Base-by-base conservation (phyloP, 1,139 yeast genomes). In the Hemisphaericaspora xylofermentans region DNA sequence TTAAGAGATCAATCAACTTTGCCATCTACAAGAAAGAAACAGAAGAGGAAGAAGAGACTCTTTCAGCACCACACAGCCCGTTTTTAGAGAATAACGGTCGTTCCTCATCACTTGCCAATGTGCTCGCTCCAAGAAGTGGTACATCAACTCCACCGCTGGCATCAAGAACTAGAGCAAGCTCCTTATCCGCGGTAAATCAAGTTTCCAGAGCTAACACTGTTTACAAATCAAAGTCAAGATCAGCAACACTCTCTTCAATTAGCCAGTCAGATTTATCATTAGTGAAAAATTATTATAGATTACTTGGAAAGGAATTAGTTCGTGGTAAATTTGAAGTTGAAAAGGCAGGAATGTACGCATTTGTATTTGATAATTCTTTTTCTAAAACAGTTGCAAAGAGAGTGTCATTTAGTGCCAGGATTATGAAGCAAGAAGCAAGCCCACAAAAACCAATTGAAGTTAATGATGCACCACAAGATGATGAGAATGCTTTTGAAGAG, bases 331-430 rank as follows among this genome's bases (percentile, higher is more conserved):
- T 83, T 47, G 73, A 71, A 16, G 84, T 84, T 2, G 58, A 62
- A 2, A 66, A 68, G 26, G 83, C 81, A 9, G 87, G 88, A 1
- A 76, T 82, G 58, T 86, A 79, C 65, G 98, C 97, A 0, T 84
- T 93, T 57, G 84, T 93, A 14, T 84, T 93, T 58, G 98, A 93
- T 62, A 93, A 93, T 61, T 85, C 96, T 1, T 88, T 91, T 51
- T 84, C 96, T 30, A 88, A 88, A 55, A 88, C 84, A 34, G 85
- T 82, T 17, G 82, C 91, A 39, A 93, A 93, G 63, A 87, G 84
- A 46, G 83, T 91, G 1, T 69, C 82, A 43, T 89, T 89, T 60
- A 79, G 84, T 41, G 73, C 78, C 40, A 74, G 74, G 43, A 67
- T 80, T 10, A 58, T 62, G n/a, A 40, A 48, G 3, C 39, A 36